Evolutionary conservation across 192 early-diverging fungal genomes (phyloP), one percentile per base, ranked within the genome.

Genomic region (Chytriomyces sp.): DNA sequence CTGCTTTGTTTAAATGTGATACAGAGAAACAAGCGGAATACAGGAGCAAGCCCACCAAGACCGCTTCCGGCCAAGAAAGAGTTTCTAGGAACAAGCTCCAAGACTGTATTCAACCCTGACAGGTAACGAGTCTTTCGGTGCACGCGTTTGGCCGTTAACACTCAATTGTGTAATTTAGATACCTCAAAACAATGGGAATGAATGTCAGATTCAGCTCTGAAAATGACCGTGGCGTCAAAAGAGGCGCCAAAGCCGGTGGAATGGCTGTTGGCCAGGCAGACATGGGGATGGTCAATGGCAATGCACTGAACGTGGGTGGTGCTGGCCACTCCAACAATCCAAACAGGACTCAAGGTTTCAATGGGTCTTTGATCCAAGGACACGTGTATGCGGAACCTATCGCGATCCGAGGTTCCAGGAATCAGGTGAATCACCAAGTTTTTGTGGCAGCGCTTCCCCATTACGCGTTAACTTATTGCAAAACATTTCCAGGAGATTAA

Each of bases 331-430:
- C 49, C 47, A n/a, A 23, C 49, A 53, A 10, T 20, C 53, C 48
- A 57, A 69, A 28, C 50, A 9, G 71, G 11, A 20, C 50, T 13
- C 28, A 18, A 61, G 46, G 50, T 20, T 57, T 57, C 20, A 57
- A 47, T 3, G 77, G 76, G 16, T 20, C 45, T 13, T 57, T 63
- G 45, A 47, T 75, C 10, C 64, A 72, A 24, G 82, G 82, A 50
- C 81, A 82, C 66, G 77, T 85, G 7, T 82, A 80, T 43, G 68
- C 81, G 1, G 69, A 85, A 53, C 84, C 84, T n/a, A 82, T 85
- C 26, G 68, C 81, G 0, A 77, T 85, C 45, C 69, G 80, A 18
- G 61, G 68, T n/a, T 47, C 64, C 65, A 76, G 79, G 26, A 16
- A 61, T 28, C 26, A 69, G 65, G 50, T 35, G 35, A 35, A 35